These are phyloP conservation scores for Metschnikowia hibisci DNA, from an alignment of 805 yeast genomes.

Conservation along the genomic window DNA sequence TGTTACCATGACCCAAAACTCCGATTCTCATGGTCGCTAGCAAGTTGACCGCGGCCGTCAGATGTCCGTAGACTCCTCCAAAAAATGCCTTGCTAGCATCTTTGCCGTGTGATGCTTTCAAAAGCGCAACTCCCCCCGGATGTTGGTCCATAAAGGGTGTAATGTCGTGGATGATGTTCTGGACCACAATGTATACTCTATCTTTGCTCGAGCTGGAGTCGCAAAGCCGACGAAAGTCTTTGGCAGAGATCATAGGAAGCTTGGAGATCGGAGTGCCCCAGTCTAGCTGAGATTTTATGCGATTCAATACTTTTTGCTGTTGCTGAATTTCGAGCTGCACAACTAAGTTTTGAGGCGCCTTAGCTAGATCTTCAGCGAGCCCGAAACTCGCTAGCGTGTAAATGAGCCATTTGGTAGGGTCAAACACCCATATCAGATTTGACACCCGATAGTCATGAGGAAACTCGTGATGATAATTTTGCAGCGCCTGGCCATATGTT, in stretches of 20 bases:
- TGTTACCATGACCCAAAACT: slow-evolving; percentile 74
- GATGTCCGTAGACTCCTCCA: slow-evolving; percentile 92
- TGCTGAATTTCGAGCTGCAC: slow-evolving; percentile 55
- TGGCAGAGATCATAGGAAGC: slow-evolving; percentile 60
- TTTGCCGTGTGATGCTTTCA: slow-evolving; percentile 79
- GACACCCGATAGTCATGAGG: slow-evolving; percentile 87
- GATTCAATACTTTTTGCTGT: slow-evolving; percentile 75
- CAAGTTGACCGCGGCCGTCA: slow-evolving; percentile 88
- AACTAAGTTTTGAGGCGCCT: slow-evolving; percentile 65
- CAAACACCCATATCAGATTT: slow-evolving; percentile 67
- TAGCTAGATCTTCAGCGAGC: slow-evolving; percentile 54
- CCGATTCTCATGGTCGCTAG: slow-evolving; percentile 94
- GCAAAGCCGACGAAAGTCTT: slow-evolving; percentile 41
- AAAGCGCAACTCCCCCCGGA: slow-evolving; percentile 86
- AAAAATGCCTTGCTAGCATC: slow-evolving; percentile 93
- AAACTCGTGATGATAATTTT: slow-evolving; percentile 93
- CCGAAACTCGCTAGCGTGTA: slow-evolving; percentile 50
- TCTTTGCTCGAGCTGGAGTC: slow-evolving; percentile 36
- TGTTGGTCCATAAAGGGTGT: slow-evolving; percentile 88
- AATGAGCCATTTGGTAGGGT: slow-evolving; percentile 82
- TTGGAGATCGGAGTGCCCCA: slow-evolving; percentile 95
- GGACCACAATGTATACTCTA: slow-evolving; percentile 71
- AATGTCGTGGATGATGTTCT: slow-evolving; percentile 90
- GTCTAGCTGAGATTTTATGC: slow-evolving; percentile 69
- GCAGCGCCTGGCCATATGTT: slow-evolving; percentile 88